Percentiles rank a stretch among this genome's conserved stretches.
phyloP scores from a whole-genome alignment of 805 yeast species.

The Nakazawaea wickerhamii region DNA sequence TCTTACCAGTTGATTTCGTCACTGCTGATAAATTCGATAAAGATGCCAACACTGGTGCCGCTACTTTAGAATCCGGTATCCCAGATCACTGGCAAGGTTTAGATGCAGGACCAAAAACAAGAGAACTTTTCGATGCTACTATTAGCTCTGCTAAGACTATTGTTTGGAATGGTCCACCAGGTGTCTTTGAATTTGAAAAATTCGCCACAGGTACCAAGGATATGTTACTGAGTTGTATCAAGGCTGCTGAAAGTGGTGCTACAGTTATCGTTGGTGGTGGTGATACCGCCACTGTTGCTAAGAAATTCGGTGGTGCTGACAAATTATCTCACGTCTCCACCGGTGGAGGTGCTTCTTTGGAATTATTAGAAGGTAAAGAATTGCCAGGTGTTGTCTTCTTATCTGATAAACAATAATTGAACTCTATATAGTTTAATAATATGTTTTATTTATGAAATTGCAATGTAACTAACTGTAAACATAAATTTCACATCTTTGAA shows the following conservation, averaged over 20 bases:
- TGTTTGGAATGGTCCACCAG: conserved; percentile 99
- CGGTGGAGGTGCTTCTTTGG: conserved; percentile 99
- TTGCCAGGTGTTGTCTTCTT: conserved; percentile 97
- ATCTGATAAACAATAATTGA: conserved; percentile 54
- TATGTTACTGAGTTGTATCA: conserved; percentile 81
- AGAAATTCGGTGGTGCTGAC: conserved; percentile 95
- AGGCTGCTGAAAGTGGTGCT: conserved; percentile 81
- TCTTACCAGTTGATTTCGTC: conserved; percentile 92
- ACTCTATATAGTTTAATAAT: not conserved
- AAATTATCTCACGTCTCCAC: conserved; percentile 98
- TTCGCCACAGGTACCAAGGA: conserved; percentile 91
- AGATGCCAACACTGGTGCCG: conserved; percentile 81
- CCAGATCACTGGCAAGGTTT: conserved; percentile 95
- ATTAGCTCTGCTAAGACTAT: conserved; percentile 94
- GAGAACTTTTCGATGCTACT: conserved; percentile 71
- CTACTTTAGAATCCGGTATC: conserved; percentile 87
- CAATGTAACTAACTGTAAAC: too few relatives aligned
- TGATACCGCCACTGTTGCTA: conserved; percentile 98
- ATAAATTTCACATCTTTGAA: too few relatives aligned
- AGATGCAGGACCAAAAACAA: conserved; percentile 90
- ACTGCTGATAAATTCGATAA: conserved; percentile 92
- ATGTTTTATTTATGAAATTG: too few relatives aligned
- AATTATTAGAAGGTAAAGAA: conserved; percentile 96
- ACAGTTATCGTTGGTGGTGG: conserved; percentile 99
- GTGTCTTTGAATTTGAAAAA: conserved; percentile 95